Evolutionary conservation across 768 basidiomycete species (phyloP).

Genomic region (Peribolospora baueri): DNA sequence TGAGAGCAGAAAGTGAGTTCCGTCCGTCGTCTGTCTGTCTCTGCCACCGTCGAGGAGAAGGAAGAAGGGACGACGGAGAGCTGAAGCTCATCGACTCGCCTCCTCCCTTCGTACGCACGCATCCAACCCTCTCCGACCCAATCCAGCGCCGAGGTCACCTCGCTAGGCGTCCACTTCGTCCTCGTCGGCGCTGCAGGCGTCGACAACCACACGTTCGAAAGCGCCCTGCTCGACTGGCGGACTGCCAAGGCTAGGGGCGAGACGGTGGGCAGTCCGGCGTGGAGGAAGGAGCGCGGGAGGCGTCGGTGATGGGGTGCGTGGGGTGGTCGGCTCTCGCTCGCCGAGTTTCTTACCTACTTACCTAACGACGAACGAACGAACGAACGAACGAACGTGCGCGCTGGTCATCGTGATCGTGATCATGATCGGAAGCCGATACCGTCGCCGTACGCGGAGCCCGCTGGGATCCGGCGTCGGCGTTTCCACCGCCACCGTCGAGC

Average conservation of each 20-base stretch:
- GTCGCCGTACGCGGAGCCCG: too few relatives aligned
- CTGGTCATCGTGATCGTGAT: too few relatives aligned
- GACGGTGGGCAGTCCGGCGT: too few relatives aligned
- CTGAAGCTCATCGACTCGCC: not conserved
- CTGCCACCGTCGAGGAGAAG: not conserved
- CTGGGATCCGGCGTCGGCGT: too few relatives aligned
- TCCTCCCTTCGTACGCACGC: not conserved
- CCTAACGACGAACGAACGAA: too few relatives aligned
- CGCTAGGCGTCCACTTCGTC: conserved; percentile 55
- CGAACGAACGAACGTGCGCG: too few relatives aligned
- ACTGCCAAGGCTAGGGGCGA: conserved; percentile 5
- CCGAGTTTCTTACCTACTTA: too few relatives aligned
- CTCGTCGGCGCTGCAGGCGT: conserved; percentile 38
- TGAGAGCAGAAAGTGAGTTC: conserved; percentile 32
- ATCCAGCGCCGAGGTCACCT: conserved; percentile 8
- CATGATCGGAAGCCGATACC: too few relatives aligned
- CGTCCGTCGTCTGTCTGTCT: conserved; percentile 1
- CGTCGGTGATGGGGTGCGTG: too few relatives aligned
- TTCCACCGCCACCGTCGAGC: too few relatives aligned
- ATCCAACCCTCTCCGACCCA: conserved; percentile 6
- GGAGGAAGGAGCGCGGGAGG: too few relatives aligned
- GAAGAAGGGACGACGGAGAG: not conserved
- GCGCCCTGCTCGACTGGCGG: conserved; percentile 51
- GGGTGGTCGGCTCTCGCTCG: too few relatives aligned
- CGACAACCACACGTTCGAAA: conserved; percentile 35